Base-by-base conservation (phyloP, 169 alveolate species). In the Eimeria necatrix region DNA sequence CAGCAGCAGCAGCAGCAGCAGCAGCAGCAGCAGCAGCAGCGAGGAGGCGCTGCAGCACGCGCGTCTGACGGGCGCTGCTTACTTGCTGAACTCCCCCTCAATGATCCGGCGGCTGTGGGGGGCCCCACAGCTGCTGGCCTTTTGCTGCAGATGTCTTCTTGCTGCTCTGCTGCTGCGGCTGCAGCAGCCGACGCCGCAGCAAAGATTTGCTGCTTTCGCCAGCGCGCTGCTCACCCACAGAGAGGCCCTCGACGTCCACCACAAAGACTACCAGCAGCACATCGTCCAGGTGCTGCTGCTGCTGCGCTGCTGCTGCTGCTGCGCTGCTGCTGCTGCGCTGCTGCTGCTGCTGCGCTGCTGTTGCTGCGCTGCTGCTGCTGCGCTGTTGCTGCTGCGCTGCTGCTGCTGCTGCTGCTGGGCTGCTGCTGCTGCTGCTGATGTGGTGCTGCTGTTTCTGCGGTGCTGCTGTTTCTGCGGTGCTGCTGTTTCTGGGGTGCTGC, bases 61-160 rank as follows among this genome's bases (percentile, higher is more conserved):
- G n/a, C 91, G 61, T 16, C 91, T 83, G 56, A 83, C 91, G 14
- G 91, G 91, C 32, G 91, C 56, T 18, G 91, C 74, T 14, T 83
- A 83, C 56, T 24, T 61, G 4, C 76, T 83, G 59, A 83, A 22
- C 76, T n/a, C 71, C 41, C 22, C 20, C 26, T 53, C 76, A 7
- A 53, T 83, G 73, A 24, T 53, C 26, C 51, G 76, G 56, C 8
- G 91, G 26, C 71, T 83, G 32, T 83, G 91, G 91, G 26, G 76
- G 3, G 91, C 52, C 56, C 73, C 51, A 1, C n/a, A 24, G 48
- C 51, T 24, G 14, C 52, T 53, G 12, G 48, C 91, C 14, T 59
- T 10, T 56, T 59, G 73, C 10, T 51, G 52, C 51, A 48, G 76
- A 3, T 8, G 46, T 48, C 59, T 83, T 14, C 91, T 83, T 16